Conservation (phyloP, 108 stramenopile genomes). For the Nitzschia putrida region DNA sequence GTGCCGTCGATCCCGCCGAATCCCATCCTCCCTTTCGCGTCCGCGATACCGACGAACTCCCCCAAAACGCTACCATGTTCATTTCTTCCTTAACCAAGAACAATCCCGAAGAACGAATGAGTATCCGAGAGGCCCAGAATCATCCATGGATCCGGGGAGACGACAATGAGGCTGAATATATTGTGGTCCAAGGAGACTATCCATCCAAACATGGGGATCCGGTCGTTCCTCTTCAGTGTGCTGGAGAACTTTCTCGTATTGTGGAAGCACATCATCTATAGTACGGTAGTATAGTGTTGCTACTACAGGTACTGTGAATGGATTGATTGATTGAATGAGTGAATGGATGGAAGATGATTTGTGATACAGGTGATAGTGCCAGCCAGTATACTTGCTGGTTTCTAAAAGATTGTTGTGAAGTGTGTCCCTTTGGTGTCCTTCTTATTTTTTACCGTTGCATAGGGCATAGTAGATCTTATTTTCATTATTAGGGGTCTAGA, state of each 20-base stretch:
- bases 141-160: conserved; percentile 74
- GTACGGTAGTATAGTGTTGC: no score
- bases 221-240: conserved; percentile 67
- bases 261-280: conserved; percentile 38
- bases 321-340: no score
- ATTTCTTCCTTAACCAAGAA: conserved; percentile 54
- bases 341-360: no score
- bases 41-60: conserved; percentile 60
- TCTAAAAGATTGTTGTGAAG: no score
- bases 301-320: no score
- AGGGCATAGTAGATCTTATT: no score
- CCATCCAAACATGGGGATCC: conserved; percentile 55
- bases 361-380: no score
- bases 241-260: conserved; percentile 39
- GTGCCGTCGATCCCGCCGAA: conserved; percentile 6
- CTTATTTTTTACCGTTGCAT: no score
- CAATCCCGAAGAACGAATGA: conserved; percentile 65
- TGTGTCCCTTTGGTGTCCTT: no score
- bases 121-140: conserved; percentile 74
- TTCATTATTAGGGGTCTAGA: no score
- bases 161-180: conserved; percentile 43
- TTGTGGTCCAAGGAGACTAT: conserved; percentile 62
- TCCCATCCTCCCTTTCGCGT: conserved; percentile 34
- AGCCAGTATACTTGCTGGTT: no score
- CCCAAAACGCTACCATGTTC: conserved; percentile 55